phyloP scores from a whole-genome alignment of 2,329 filamentous ascomycete genomes.

The Venturia aucupariae region DNA sequence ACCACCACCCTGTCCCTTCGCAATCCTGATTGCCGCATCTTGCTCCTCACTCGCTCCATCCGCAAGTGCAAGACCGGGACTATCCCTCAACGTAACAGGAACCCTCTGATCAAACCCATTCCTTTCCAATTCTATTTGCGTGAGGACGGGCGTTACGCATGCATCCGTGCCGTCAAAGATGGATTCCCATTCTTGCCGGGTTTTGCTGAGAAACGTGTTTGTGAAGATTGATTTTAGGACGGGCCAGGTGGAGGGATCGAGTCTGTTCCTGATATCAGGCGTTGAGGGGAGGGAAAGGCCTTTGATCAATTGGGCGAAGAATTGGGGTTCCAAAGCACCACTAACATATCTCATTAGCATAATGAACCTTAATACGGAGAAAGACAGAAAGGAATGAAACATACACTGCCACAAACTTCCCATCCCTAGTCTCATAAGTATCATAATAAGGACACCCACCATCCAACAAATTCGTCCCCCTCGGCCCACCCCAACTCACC shows the following conservation, averaged over 20 bases:
- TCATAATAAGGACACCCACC: conserved; percentile 82
- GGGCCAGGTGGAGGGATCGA: conserved; percentile 59
- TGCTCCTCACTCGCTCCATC: conserved; percentile 33
- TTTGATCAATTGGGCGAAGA: conserved; percentile 60
- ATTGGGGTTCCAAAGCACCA: conserved; percentile 83
- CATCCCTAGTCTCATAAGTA: conserved; percentile 76
- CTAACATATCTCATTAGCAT: conserved; percentile 17
- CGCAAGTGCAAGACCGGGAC: conserved; percentile 57
- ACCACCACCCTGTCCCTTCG: conserved; percentile 54
- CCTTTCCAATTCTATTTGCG: conserved; percentile 61
- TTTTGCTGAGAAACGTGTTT: conserved; percentile 56
- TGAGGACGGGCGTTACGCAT: conserved; percentile 81
- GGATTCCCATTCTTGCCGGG: conserved; percentile 69
- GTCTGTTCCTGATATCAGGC: conserved; percentile 40
- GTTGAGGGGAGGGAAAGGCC: conserved; percentile 51
- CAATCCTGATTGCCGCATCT: conserved; percentile 24
- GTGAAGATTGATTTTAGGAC: conserved; percentile 54
- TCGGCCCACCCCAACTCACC: conserved; percentile 50
- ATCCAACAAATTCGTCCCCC: conserved; percentile 74
- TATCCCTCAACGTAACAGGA: conserved; percentile 56
- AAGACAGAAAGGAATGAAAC: conserved; percentile 16
- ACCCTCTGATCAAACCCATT: conserved; percentile 60
- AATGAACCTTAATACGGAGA: neutral
- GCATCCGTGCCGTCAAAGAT: conserved; percentile 88
- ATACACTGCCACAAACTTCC: conserved; percentile 66